phyloP scores from a whole-genome alignment of 805 yeast species.

The Metschnikowia continentalis region DNA sequence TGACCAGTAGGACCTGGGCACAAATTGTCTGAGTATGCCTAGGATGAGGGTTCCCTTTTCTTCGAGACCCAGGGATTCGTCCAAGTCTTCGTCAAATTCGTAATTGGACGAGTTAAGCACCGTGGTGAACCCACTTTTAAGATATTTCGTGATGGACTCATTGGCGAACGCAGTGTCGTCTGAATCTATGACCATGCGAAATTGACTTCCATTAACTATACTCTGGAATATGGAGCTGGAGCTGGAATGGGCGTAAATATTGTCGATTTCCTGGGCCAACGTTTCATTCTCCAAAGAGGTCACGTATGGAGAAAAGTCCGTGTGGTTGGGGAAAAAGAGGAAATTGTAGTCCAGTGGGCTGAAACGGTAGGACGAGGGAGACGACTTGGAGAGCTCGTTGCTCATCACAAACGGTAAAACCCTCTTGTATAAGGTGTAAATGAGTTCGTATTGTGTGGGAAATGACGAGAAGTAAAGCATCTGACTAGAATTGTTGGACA shows the following conservation, averaged over 20 bases:
- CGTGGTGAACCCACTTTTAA: constrained; percentile 64
- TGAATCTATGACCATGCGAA: constrained; percentile 34
- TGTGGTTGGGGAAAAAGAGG: constrained; percentile 12
- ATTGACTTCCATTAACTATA: constrained; percentile 18
- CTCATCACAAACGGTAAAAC: constrained; percentile 24
- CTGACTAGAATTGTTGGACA: not conserved
- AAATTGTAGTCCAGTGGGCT: constrained; percentile 20
- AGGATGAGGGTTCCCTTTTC: constrained; percentile 22
- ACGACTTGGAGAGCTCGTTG: constrained; percentile 18
- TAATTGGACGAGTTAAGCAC: constrained; percentile 43
- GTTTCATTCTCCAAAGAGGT: constrained; percentile 1
- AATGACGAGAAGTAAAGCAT: constrained; percentile 18
- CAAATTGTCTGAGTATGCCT: constrained; percentile 16
- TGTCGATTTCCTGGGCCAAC: constrained; percentile 1
- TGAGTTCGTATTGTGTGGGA: constrained; percentile 28
- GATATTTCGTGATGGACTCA: constrained; percentile 31
- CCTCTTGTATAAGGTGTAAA: constrained; percentile 26
- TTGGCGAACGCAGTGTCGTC: constrained; percentile 34
- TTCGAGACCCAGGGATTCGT: constrained; percentile 7
- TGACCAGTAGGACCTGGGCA: constrained; percentile 56
- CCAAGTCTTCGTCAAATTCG: constrained; percentile 4
- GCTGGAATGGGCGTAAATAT: not conserved
- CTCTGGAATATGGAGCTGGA: not conserved
- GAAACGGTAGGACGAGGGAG: constrained; percentile 21
- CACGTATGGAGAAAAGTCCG: constrained; percentile 10